A percentile compares a stretch with the other conserved stretches of the same genome.
These are phyloP conservation scores for Acrocalymma vagum DNA, from an alignment of 2,329 filamentous ascomycete species.

Conservation along the genomic window DNA sequence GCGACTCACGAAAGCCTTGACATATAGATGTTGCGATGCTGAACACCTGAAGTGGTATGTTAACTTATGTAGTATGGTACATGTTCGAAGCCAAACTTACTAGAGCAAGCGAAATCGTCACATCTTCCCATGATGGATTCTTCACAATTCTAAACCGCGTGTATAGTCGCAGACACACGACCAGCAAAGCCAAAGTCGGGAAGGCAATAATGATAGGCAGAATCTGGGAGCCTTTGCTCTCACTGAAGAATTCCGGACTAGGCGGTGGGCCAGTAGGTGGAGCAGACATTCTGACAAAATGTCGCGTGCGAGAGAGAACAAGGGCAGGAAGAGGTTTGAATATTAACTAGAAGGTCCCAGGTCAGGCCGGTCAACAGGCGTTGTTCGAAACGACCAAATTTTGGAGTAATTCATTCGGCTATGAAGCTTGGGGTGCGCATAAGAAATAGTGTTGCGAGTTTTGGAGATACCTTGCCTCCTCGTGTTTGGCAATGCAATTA, in stretches of 20 bases:
- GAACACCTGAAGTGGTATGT: constrained; percentile 15
- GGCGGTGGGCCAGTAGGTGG: neutral
- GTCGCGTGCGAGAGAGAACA: too few species aligned
- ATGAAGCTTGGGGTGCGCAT: too few species aligned
- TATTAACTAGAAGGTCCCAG: too few species aligned
- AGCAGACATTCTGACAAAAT: constrained; percentile 3
- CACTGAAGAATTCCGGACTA: constrained; percentile 13
- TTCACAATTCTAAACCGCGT: constrained; percentile 20
- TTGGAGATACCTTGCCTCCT: too few species aligned
- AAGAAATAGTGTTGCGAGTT: too few species aligned
- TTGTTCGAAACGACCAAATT: too few species aligned
- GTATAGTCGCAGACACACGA: constrained; percentile 17
- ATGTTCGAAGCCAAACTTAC: too few species aligned
- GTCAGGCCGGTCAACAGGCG: too few species aligned
- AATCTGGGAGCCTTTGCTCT: constrained; percentile 19
- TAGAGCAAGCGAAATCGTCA: constrained; percentile 19
- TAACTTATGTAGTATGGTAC: neutral
- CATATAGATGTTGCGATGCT: constrained; percentile 25
- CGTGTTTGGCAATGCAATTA: too few species aligned
- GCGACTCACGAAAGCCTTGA: constrained; percentile 22
- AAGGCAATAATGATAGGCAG: constrained; percentile 21
- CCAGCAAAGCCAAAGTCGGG: constrained; percentile 15
- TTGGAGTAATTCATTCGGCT: too few species aligned
- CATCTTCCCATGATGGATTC: constrained; percentile 21
- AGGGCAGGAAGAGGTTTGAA: too few species aligned